Evolutionary conservation across 2,329 filamentous ascomycete genomes (phyloP), one percentile per base, ranked within the genome.

Genomic region (Escovopsis sp.): DNA sequence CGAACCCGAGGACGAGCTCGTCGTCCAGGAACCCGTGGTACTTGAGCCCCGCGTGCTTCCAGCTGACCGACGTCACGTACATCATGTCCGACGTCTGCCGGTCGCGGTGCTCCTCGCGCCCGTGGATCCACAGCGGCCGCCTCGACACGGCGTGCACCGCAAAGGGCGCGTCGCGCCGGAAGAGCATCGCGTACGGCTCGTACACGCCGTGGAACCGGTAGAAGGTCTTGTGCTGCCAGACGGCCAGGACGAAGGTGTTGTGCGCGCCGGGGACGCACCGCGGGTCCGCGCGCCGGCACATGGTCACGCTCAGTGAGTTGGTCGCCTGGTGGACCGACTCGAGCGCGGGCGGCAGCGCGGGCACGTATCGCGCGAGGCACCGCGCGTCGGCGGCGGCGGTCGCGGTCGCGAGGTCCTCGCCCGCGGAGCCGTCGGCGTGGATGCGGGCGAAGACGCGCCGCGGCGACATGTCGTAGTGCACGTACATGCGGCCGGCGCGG

Each of bases 21-120:
- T 78, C 73, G 47, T 77, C 73, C 9, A 70, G 45, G 43, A 68
- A 75, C 0, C 74, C 75, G 49, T 76, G 69, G 47, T 77, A 77
- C 28, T 53, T 65, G 46, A 64, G 56, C 0, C 61, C 63, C 1
- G 55, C 53, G 0, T 47, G 52, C 52, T 68, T 74, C 74, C 75
- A 79, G 45, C 63, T 72, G 30, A 76, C 67, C 0, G 66, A 70
- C 0, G 72, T 77, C 1, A 77, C 59, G 46, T 76, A 78, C 26
- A 78, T 57, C 71, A 77, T 74, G 49, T 75, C 69, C 0, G 65
- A 67, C 23, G 64, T 60, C 6, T 49, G 43, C 1, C 55, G 46
- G 8, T 59, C 54, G 1, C 50, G 50, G 40, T 55, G 48, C 10
- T 50, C 50, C 15, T 57, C 51, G 23, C 74, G 61, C 0, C 75